phyloP scores from a whole-genome alignment of 1,139 yeast species.

The Debaryomyces udenii region DNA sequence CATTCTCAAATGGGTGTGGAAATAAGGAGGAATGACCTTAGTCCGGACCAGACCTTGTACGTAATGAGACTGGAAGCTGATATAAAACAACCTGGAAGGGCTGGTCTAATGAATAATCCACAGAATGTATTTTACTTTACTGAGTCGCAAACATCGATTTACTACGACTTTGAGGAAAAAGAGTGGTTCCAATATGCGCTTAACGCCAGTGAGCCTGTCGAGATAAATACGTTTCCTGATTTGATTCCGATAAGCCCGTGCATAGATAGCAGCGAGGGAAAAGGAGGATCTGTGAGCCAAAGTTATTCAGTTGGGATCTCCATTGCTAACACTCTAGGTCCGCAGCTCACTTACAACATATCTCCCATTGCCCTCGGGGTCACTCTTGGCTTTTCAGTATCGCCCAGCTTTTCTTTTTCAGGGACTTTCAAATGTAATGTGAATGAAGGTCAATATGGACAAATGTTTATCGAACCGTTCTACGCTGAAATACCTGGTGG shows the following conservation, averaged over 20 bases:
- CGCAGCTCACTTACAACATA: constrained; percentile 1
- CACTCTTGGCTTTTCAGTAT: constrained; percentile 16
- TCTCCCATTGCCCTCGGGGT: constrained; percentile 12
- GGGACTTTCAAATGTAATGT: constrained; percentile 20
- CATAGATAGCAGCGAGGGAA: constrained; percentile 11
- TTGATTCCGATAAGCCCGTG: constrained; percentile 15
- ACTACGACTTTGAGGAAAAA: constrained; percentile 18
- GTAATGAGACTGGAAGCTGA: constrained; percentile 16
- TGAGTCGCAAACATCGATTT: constrained; percentile 17
- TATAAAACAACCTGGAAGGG: constrained; percentile 12
- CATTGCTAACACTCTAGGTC: constrained; percentile 4
- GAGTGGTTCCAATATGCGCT: constrained; percentile 20
- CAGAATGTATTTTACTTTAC: constrained; percentile 17
- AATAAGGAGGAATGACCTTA: background rate
- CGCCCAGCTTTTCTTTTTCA: constrained; percentile 13
- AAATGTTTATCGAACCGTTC: constrained; percentile 15
- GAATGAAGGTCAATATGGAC: constrained; percentile 21
- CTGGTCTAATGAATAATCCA: constrained; percentile 14
- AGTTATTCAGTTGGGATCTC: constrained; percentile 8
- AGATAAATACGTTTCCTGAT: constrained; percentile 9
- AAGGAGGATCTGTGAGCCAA: constrained; percentile 13
- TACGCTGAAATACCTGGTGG: constrained; percentile 17
- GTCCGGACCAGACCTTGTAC: constrained; percentile 5
- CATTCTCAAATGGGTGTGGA: too few species aligned
- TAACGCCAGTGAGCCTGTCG: constrained; percentile 9